Percentiles rank a stretch among this genome's conserved stretches.
Evolutionary conservation across 2,329 filamentous ascomycete genomes (phyloP).

Genomic region (Penicillium aurantiogriseum): DNA sequence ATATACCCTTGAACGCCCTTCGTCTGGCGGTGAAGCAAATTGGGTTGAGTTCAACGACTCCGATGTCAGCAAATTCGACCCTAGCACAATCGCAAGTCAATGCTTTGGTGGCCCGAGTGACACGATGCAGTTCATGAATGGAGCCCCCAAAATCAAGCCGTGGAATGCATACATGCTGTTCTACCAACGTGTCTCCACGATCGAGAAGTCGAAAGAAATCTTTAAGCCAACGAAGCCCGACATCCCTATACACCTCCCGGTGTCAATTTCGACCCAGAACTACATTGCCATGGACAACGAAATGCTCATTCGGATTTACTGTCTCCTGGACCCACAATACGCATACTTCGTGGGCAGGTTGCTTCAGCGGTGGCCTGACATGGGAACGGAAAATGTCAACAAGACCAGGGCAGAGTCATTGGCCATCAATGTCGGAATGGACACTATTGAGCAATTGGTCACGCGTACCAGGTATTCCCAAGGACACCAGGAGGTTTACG

Average conservation of each 20-base stretch:
- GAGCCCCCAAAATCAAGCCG: slow-evolving; percentile 61
- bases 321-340: slow-evolving; percentile 72
- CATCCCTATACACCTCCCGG: slow-evolving; percentile 49
- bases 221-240: slow-evolving; percentile 48
- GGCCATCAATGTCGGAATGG: slow-evolving; percentile 45
- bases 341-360: slow-evolving; percentile 64
- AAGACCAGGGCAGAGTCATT: slow-evolving; percentile 48
- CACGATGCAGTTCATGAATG: slow-evolving; percentile 48
- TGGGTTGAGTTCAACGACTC: slow-evolving; percentile 98
- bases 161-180: slow-evolving; percentile 97
- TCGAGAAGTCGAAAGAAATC: slow-evolving; percentile 54
- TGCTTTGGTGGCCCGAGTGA: slow-evolving; percentile 76
- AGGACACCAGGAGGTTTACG: slow-evolving; percentile 58
- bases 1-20: slow-evolving; percentile 78
- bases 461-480: slow-evolving; percentile 68
- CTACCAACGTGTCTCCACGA: slow-evolving; percentile 75
- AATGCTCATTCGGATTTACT: slow-evolving; percentile 70
- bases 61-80: slow-evolving; percentile 73
- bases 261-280: slow-evolving; percentile 48
- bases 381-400: slow-evolving; percentile 51
- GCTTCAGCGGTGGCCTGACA: slow-evolving; percentile 56
- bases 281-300: slow-evolving; percentile 72
- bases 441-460: slow-evolving; percentile 73
- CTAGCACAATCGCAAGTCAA: slow-evolving; percentile 66
- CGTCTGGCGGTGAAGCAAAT: slow-evolving; percentile 45